Percentiles rank a stretch among this genome's conserved stretches.
These are phyloP conservation scores for Barbatosphaeria neglecta DNA, from an alignment of 495 filamentous ascomycete genomes.

Conservation along the genomic window DNA sequence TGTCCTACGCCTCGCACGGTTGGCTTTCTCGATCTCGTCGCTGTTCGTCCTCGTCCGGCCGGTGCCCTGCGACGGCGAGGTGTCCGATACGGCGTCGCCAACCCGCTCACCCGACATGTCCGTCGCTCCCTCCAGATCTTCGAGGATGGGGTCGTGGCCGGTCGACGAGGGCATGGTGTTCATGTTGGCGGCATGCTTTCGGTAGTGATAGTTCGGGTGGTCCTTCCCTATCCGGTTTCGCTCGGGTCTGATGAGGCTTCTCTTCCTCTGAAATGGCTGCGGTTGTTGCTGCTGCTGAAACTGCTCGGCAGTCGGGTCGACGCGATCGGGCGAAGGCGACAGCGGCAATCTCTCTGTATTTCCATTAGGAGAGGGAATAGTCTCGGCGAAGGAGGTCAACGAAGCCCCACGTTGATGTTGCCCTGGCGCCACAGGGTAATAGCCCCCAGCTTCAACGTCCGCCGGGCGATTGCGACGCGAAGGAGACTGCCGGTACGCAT, in stretches of 20 bases:
- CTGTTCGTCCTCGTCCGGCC: conserved; percentile 8
- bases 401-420: conserved; percentile 39
- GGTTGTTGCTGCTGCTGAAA: background rate
- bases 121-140: conserved; percentile 46
- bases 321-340: conserved; percentile 17
- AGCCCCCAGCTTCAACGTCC: conserved; percentile 54
- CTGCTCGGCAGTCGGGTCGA: conserved; percentile 9
- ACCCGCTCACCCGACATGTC: conserved; percentile 29
- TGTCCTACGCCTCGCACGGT: conserved; percentile 14
- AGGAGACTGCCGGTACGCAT: conserved; percentile 54
- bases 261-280: conserved; percentile 50
- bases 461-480: conserved; percentile 49
- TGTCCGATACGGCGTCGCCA: conserved; percentile 25
- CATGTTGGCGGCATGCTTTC: conserved; percentile 85
- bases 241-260: conserved; percentile 79
- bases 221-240: conserved; percentile 67
- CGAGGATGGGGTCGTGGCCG: conserved; percentile 76
- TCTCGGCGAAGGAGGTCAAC: conserved; percentile 37
- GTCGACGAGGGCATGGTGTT: conserved; percentile 77
- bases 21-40: conserved; percentile 26
- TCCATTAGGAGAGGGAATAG: conserved; percentile 34
- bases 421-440: conserved; percentile 21
- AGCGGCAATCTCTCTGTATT: conserved; percentile 33
- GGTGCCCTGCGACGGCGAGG: conserved; percentile 22
- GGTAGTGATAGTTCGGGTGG: conserved; percentile 90